phyloP scores from a whole-genome alignment of 106 monocot genomes.

The Allium fistulosum region DNA sequence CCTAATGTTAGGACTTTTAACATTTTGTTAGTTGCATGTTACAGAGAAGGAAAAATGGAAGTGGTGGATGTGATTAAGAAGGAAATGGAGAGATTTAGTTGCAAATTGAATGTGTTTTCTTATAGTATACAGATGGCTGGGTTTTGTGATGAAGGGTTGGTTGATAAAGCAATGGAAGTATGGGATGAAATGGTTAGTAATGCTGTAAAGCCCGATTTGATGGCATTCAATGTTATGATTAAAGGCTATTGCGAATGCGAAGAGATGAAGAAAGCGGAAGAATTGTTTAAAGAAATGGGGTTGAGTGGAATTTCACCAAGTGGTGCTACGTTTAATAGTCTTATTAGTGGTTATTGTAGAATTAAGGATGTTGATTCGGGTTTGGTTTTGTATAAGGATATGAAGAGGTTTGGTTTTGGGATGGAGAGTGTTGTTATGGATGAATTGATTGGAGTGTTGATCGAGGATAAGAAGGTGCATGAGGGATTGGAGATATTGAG shows the following conservation, averaged over 20 bases:
- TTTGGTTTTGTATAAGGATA: slow-evolving; percentile 29
- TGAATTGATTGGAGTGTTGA: slow-evolving; percentile 36
- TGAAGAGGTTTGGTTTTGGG: slow-evolving; percentile 31
- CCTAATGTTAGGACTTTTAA: slow-evolving; percentile 43
- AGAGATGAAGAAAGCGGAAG: slow-evolving; percentile 38
- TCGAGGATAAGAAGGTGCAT: slow-evolving; percentile 24
- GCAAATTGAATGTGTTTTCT: slow-evolving; percentile 39
- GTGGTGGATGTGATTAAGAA: slow-evolving; percentile 9
- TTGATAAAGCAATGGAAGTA: slow-evolving; percentile 27
- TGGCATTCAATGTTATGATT: slow-evolving; percentile 66
- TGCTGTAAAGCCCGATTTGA: slow-evolving; percentile 29
- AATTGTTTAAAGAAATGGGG: slow-evolving; percentile 49
- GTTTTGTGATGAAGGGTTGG: slow-evolving; percentile 32
- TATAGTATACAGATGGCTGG: slow-evolving; percentile 55
- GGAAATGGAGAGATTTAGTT: slow-evolving; percentile 42
- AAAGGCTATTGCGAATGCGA: slow-evolving; percentile 29
- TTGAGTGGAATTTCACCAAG: slow-evolving; percentile 30
- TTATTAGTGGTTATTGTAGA: slow-evolving; percentile 35
- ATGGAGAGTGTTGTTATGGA: slow-evolving; percentile 20
- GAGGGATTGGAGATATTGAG: slow-evolving; percentile 50
- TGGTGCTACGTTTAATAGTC: slow-evolving; percentile 24
- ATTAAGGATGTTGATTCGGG: slow-evolving; percentile 23
- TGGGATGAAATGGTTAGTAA: slow-evolving; percentile 46
- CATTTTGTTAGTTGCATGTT: slow-evolving; percentile 36
- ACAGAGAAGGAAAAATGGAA: slow-evolving; percentile 36